Evolutionary conservation across 2,329 filamentous ascomycete genomes (phyloP).

Genomic region (Hypoxylon sp.): DNA sequence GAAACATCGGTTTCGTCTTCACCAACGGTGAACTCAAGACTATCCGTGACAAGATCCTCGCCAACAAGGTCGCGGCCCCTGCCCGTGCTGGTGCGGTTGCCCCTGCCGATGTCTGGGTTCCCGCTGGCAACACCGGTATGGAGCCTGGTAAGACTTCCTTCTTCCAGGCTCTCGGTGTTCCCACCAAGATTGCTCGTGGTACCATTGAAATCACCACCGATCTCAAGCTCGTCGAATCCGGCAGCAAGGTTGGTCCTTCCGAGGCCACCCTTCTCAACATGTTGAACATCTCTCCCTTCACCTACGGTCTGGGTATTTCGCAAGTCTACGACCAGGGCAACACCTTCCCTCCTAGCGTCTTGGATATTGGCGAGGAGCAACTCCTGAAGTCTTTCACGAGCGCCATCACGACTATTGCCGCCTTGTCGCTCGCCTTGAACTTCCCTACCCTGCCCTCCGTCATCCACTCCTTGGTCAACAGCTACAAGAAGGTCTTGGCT

Average conservation of each 20-base stretch:
- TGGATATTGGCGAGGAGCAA: constrained; percentile 96
- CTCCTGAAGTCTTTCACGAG: constrained; percentile 85
- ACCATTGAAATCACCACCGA: constrained; percentile 99
- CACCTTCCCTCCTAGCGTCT: constrained; percentile 85
- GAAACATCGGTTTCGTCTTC: constrained; percentile 99
- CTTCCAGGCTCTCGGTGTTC: constrained; percentile 99
- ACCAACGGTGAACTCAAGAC: constrained; percentile 96
- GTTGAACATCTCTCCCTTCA: constrained; percentile 99
- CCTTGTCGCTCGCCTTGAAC: constrained; percentile 91
- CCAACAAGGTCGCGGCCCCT: constrained; percentile 97
- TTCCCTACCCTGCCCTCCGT: constrained; percentile 97
- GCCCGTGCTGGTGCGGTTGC: constrained; percentile 98
- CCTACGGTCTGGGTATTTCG: constrained; percentile 95
- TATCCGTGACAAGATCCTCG: constrained; percentile 92
- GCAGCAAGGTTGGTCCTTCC: constrained; percentile 95
- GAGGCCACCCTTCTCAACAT: constrained; percentile 99
- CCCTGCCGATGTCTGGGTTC: constrained; percentile 92
- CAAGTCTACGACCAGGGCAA: constrained; percentile 99
- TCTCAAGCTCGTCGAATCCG: constrained; percentile 96
- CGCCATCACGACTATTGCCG: constrained; percentile 89
- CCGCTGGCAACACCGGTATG: constrained; percentile 99
- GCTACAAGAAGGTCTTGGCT: constrained; percentile 96
- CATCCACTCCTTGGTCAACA: constrained; percentile 96
- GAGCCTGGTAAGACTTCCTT: constrained; percentile 99
- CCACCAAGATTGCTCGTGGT: constrained; percentile 99